phyloP scores from a whole-genome alignment of 129 eudicot species.

The Tanacetum coccineum region DNA sequence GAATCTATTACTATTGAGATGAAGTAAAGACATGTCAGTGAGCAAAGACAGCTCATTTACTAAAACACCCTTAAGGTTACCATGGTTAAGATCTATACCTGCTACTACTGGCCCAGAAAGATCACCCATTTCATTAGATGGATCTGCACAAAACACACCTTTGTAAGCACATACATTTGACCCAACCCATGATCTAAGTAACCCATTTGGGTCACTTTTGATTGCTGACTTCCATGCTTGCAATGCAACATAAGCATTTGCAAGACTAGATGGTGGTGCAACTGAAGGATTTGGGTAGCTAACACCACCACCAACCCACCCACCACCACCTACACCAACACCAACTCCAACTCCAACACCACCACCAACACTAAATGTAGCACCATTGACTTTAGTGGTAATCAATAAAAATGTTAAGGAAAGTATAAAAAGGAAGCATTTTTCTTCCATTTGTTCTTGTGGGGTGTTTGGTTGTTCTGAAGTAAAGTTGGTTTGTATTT shows the following conservation, averaged over 20 bases:
- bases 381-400: constrained; percentile 33
- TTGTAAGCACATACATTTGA: constrained; percentile 74
- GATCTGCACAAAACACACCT: constrained; percentile 78
- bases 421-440: constrained; percentile 20
- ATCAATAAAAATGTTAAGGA: constrained; percentile 22
- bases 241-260: constrained; percentile 68
- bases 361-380: constrained; percentile 62
- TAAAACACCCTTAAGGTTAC: constrained; percentile 60
- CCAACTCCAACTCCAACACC: constrained; percentile 43
- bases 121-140: constrained; percentile 41
- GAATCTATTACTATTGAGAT: constrained; percentile 79
- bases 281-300: constrained; percentile 32
- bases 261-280: constrained; percentile 36
- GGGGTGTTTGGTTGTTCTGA: too few species aligned
- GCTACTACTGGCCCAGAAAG: constrained; percentile 49
- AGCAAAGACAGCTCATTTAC: constrained; percentile 66
- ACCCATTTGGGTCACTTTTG: constrained; percentile 67
- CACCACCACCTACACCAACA: constrained; percentile 44
- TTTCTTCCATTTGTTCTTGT: constrained; percentile 38
- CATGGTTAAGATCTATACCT: constrained; percentile 94
- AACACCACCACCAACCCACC: constrained; percentile 74
- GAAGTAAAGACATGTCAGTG: constrained; percentile 65
- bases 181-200: constrained; percentile 72
- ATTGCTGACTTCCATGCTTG: constrained; percentile 96
- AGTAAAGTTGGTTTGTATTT: constrained; percentile 33